Evolutionary conservation across 129 eudicot genomes (phyloP).

Genomic region (Centrapalus pauciflorus): DNA sequence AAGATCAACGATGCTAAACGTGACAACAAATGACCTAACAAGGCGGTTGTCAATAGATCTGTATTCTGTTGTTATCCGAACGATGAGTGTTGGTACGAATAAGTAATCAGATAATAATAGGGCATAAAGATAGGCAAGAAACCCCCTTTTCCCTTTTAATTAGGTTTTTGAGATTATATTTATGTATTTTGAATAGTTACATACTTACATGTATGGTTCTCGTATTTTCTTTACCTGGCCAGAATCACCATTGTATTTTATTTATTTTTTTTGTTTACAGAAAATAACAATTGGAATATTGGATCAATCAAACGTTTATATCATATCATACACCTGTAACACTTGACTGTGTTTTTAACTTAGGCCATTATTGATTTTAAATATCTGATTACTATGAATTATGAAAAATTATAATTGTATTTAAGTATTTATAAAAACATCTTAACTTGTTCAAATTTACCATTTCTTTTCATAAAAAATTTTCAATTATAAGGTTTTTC

Average conservation of each 20-base stretch:
- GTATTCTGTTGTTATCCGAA: constrained; percentile 18
- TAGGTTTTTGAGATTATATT: constrained; percentile 6
- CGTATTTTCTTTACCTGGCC: neutral
- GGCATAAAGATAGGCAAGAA: constrained; percentile 6
- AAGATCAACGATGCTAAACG: neutral
- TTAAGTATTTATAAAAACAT: too few relatives aligned
- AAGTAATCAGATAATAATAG: constrained; percentile 17
- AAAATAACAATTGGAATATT: too few relatives aligned
- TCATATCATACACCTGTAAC: too few relatives aligned
- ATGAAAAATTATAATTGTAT: too few relatives aligned
- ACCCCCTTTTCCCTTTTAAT: neutral
- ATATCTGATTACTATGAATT: too few relatives aligned
- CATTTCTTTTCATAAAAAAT: too few relatives aligned
- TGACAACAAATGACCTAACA: constrained; percentile 6
- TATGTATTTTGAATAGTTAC: constrained; percentile 17
- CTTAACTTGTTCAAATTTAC: too few relatives aligned
- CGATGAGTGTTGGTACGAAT: constrained; percentile 10
- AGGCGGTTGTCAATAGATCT: constrained; percentile 19
- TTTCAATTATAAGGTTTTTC: too few relatives aligned
- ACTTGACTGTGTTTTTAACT: too few relatives aligned
- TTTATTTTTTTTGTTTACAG: too few relatives aligned
- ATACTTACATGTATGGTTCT: constrained; percentile 15
- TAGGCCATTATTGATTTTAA: too few relatives aligned
- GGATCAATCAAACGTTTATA: too few relatives aligned
- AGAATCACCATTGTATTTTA: constrained; percentile 8